Base-by-base conservation (phyloP, 2,329 filamentous ascomycete species). In the Keithomyces neogunnii region DNA sequence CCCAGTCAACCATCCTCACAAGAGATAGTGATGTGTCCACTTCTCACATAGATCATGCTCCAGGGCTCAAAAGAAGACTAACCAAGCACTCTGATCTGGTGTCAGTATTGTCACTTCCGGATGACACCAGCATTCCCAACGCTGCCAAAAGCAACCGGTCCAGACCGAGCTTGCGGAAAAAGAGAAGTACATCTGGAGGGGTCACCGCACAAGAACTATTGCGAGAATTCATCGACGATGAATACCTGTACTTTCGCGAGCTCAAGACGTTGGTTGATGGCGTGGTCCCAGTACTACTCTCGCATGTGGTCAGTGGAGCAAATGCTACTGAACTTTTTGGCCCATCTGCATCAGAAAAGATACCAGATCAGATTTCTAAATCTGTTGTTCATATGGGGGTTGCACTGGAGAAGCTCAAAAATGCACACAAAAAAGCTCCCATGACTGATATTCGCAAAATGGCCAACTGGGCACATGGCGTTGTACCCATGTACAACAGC, bases 381-480 rank as follows among this genome's bases (percentile, higher is more conserved):
- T 88, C 92, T 1, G 95, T 99, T 50, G 84, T 97, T 43, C 85
- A 89, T 60, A 97, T 99, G 91, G 93, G 93, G 6, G 80, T 96
- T 51, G 84, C 86, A 3, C 76, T 99, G 4, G 91, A 97, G 67
- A 85, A 89, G 60, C 72, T 99, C 46, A 90, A 86, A 66, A 82
- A 79, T 29, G 73, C 88, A 38, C 93, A 99, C 70, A 86, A 82
- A 62, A 84, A 85, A 50, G 87, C 95, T 13, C 90, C 92, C 0
- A 74, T 87, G 48, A 76, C 84, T 28, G 84, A 93, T 57, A 72
- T 86, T 2, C 80, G 86, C 52, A 78, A 80, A 11, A 76, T 99
- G 49, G 74, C 95, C 8, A 77, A 76, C 40, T 99, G 93, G 93
- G 86, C 91, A 2, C 81, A 89, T 51, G 82, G 80, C 26, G 84